Conservation (phyloP, 441 rosid species). For the Adansonia madagascariensis region DNA sequence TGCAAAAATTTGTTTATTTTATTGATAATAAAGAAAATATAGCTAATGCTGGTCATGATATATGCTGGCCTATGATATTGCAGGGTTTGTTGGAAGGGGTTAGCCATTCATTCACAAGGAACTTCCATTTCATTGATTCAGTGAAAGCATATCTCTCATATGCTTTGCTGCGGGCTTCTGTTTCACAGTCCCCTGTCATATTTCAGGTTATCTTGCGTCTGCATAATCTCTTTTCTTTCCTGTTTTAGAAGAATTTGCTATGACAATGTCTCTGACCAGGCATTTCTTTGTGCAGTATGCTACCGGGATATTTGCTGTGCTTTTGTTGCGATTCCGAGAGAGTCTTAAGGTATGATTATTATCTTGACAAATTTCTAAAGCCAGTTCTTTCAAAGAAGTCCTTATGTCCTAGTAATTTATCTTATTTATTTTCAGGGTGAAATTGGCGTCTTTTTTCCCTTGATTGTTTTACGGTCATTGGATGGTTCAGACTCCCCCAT, state of each 20-base stretch:
- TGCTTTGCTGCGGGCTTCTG: conserved; percentile 96
- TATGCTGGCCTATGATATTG: conserved; percentile 28
- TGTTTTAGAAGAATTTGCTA: conserved; percentile 27
- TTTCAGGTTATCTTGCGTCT: conserved; percentile 77
- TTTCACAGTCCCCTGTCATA: conserved; percentile 83
- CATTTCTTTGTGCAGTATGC: conserved; percentile 77
- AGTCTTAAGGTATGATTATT: conserved; percentile 85
- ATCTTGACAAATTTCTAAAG: conserved; percentile 28
- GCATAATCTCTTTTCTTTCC: conserved; percentile 26
- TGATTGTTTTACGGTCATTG: conserved; percentile 85
- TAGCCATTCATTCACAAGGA: conserved; percentile 89
- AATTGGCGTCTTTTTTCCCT: conserved; percentile 93
- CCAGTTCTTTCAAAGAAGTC: conserved; percentile 19
- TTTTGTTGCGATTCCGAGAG: conserved; percentile 88
- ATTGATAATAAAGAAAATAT: not conserved
- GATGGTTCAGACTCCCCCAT: conserved; percentile 76
- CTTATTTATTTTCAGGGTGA: conserved; percentile 70
- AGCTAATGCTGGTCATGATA: not conserved
- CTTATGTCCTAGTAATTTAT: conserved; percentile 24
- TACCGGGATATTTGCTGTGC: conserved; percentile 94
- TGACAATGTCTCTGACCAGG: conserved; percentile 37
- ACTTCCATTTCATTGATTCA: conserved; percentile 96
- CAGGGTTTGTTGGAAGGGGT: conserved; percentile 98
- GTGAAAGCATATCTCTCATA: conserved; percentile 98
- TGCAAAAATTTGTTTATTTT: not conserved